Evolutionary conservation across 2,329 filamentous ascomycete genomes (phyloP).

Genomic region (Thermoascus crustaceus): DNA sequence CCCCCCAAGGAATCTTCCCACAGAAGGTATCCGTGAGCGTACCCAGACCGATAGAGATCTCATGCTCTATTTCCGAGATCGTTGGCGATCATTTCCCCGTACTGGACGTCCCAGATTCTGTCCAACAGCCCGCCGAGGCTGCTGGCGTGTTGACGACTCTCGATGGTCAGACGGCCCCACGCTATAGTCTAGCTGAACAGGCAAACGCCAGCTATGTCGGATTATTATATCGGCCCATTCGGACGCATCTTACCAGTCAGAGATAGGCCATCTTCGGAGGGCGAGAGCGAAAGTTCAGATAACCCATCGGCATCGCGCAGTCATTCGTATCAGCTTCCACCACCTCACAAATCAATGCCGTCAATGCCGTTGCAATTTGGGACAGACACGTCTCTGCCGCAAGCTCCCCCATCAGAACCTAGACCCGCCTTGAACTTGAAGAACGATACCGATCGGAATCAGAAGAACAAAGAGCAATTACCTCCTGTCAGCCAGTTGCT

Average conservation of each 20-base stretch:
- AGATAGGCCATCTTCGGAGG: slow-evolving; percentile 19
- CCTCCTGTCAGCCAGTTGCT: slow-evolving; percentile 35
- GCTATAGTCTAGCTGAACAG: slow-evolving; percentile 3
- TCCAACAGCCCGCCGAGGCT: background rate
- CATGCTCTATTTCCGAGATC: background rate
- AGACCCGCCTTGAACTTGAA: no score
- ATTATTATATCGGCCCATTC: slow-evolving; percentile 31
- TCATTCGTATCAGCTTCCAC: slow-evolving; percentile 33
- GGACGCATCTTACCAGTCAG: slow-evolving; percentile 30
- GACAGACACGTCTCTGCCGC: slow-evolving; percentile 23
- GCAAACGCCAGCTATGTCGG: slow-evolving; percentile 23
- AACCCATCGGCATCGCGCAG: slow-evolving; percentile 24
- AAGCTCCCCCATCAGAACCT: no score
- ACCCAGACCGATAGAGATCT: no score
- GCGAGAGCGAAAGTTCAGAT: slow-evolving; percentile 19
- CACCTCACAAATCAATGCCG: slow-evolving; percentile 25
- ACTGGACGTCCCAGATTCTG: background rate
- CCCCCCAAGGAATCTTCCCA: no score
- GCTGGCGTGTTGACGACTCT: background rate
- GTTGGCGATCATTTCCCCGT: background rate
- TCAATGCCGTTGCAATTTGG: slow-evolving; percentile 28
- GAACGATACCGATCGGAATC: slow-evolving; percentile 9
- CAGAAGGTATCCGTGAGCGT: no score
- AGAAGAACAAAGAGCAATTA: slow-evolving; percentile 21
- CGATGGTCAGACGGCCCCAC: background rate